phyloP scores from a whole-genome alignment of 1,284 basidiomycete species.

The Rhodotorula sp. region DNA sequence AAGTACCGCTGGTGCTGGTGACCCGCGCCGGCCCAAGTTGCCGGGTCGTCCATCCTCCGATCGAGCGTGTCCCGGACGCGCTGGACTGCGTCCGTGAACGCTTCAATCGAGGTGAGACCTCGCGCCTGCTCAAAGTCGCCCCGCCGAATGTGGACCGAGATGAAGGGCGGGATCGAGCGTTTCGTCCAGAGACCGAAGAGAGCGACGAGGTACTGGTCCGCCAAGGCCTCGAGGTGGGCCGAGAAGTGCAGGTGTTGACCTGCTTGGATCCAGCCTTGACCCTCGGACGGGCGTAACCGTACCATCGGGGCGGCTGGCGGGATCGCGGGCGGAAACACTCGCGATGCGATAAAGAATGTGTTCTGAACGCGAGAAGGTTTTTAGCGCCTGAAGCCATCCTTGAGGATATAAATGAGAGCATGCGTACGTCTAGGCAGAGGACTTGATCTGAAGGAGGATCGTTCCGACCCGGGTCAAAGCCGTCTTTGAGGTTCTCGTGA shows the following conservation, averaged over 20 bases:
- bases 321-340: slow-evolving; percentile 19
- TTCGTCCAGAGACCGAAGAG: slow-evolving; percentile 9
- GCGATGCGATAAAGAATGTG: slow-evolving; percentile 27
- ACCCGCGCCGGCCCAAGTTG: slow-evolving; percentile 15
- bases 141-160: slow-evolving; percentile 26
- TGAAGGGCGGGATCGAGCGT: slow-evolving; percentile 20
- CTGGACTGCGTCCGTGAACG: slow-evolving; percentile 19
- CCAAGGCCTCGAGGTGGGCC: slow-evolving; percentile 14
- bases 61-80: slow-evolving; percentile 20
- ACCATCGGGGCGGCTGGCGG: background rate
- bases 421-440: slow-evolving; percentile 2
- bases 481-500: slow-evolving; percentile 12
- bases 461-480: slow-evolving; percentile 28
- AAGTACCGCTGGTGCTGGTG: slow-evolving; percentile 18
- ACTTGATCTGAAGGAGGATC: slow-evolving; percentile 15
- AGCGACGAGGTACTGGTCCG: slow-evolving; percentile 16
- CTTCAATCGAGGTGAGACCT: slow-evolving; percentile 17
- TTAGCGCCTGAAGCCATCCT: background rate
- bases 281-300: slow-evolving; percentile 15
- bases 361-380: slow-evolving; percentile 18
- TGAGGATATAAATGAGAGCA: background rate
- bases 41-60: slow-evolving; percentile 22
- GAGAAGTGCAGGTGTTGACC: slow-evolving; percentile 24
- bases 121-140: slow-evolving; percentile 23
- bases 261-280: slow-evolving; percentile 19